phyloP scores from a whole-genome alignment of 2,329 filamentous ascomycete genomes.

The Phaeoacremonium minimum region DNA sequence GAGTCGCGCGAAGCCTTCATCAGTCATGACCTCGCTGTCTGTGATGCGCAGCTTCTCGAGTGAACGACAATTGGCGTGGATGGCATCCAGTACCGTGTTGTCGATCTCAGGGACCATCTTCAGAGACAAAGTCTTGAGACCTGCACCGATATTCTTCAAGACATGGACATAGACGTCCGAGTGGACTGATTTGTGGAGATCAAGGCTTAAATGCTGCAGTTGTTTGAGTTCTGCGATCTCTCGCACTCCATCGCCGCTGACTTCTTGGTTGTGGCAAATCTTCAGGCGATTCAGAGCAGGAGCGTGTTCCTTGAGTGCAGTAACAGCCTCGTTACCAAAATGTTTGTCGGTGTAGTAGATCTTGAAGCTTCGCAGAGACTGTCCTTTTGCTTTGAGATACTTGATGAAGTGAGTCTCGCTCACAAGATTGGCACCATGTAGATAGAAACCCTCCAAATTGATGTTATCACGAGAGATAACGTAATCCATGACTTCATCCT shows the following conservation, averaged over 20 bases:
- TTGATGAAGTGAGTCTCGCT: conserved; percentile 71
- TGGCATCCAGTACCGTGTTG: conserved; percentile 64
- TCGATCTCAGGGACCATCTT: conserved; percentile 63
- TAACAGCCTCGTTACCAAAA: conserved; percentile 68
- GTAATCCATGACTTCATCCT: conserved; percentile 78
- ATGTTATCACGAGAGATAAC: conserved; percentile 68
- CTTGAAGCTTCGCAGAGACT: conserved; percentile 62
- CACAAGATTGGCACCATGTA: conserved; percentile 82
- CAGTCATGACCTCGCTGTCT: conserved; percentile 71
- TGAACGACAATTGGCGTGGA: conserved; percentile 64
- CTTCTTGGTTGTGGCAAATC: conserved; percentile 72
- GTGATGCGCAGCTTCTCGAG: conserved; percentile 78
- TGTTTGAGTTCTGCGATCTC: conserved; percentile 57
- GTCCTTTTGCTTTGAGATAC: conserved; percentile 63
- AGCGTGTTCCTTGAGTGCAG: conserved; percentile 58
- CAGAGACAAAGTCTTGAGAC: conserved; percentile 74
- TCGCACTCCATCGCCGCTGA: conserved; percentile 62
- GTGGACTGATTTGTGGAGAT: conserved; percentile 54
- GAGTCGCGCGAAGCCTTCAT: conserved; percentile 66
- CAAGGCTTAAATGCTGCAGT: conserved; percentile 72
- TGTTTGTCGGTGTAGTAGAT: conserved; percentile 82
- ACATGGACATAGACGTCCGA: conserved; percentile 56
- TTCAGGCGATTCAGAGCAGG: conserved; percentile 72
- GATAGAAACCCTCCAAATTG: conserved; percentile 66
- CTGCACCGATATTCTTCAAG: conserved; percentile 56